Conservation (phyloP, 2,329 filamentous ascomycete species). For the Alternaria conjuncta region DNA sequence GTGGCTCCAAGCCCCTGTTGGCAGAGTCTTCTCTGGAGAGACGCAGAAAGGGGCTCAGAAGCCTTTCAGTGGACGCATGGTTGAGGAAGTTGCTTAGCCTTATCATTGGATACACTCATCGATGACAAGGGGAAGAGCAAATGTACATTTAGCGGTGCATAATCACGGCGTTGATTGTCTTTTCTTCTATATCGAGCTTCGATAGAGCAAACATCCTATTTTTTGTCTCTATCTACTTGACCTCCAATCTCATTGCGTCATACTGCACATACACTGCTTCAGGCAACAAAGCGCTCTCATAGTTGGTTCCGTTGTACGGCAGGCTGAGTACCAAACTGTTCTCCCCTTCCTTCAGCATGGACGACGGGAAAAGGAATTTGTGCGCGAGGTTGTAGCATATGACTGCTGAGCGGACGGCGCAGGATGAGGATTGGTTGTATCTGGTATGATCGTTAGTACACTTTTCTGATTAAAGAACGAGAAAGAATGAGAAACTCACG, state of each 20-base stretch:
- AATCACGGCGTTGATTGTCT: background rate
- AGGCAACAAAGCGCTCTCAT: constrained; percentile 54
- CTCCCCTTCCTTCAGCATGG: constrained; percentile 57
- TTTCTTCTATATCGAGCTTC: background rate
- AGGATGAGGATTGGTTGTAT: constrained; percentile 64
- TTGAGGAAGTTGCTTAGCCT: constrained; percentile 44
- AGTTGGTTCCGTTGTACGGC: constrained; percentile 65
- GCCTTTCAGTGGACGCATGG: constrained; percentile 44
- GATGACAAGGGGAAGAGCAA: background rate
- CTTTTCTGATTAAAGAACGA: constrained; percentile 20
- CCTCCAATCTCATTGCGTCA: constrained; percentile 67
- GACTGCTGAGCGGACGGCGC: constrained; percentile 65
- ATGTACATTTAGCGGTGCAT: constrained; percentile 6
- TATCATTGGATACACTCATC: background rate
- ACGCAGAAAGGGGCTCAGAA: constrained; percentile 30
- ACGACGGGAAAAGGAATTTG: constrained; percentile 64
- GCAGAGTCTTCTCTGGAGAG: constrained; percentile 60
- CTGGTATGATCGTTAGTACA: constrained; percentile 31
- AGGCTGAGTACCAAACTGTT: constrained; percentile 66
- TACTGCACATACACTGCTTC: constrained; percentile 68
- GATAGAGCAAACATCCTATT: background rate
- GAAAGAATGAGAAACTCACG: constrained; percentile 43
- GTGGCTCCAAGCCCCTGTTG: constrained; percentile 69
- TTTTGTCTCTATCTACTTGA: constrained; percentile 44
- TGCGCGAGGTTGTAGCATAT: constrained; percentile 67